Percentiles rank a stretch among this genome's conserved stretches.
These are phyloP conservation scores for Effrenium voratum DNA, from an alignment of 73 alveolate species.

Conservation along the genomic window DNA sequence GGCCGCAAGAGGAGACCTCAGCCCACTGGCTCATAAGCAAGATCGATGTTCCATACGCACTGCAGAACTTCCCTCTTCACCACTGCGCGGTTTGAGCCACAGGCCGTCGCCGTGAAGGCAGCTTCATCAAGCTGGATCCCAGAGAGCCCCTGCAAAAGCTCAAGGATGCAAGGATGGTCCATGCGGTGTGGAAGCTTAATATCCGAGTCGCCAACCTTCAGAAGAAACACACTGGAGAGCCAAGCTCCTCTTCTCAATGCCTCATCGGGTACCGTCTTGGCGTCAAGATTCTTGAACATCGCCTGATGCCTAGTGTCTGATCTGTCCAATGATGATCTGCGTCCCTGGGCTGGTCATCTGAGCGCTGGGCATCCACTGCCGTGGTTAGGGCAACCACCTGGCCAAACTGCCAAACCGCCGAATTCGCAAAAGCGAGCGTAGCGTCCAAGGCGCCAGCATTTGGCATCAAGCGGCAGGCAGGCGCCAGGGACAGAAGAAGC, in stretches of 20 bases:
- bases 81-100: background rate
- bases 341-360: background rate
- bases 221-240: constrained; percentile 6
- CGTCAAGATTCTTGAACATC: too few relatives aligned
- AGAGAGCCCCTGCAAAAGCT: constrained; percentile 24
- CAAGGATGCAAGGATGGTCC: background rate
- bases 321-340: background rate
- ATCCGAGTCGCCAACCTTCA: background rate
- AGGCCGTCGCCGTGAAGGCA: background rate
- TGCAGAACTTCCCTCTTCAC: background rate
- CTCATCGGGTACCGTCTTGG: too few relatives aligned
- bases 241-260: background rate
- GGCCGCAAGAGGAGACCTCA: constrained; percentile 6
- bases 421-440: background rate
- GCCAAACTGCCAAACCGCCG: background rate
- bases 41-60: background rate
- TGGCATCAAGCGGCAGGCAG: constrained; percentile 9
- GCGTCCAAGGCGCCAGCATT: background rate
- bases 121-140: constrained; percentile 27
- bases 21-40: background rate
- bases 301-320: background rate
- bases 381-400: constrained; percentile 42
- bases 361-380: background rate
- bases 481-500: background rate
- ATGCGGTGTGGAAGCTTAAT: background rate